Base-by-base conservation (phyloP, 1,284 basidiomycete genomes). In the Ceratobasidium sp. region DNA sequence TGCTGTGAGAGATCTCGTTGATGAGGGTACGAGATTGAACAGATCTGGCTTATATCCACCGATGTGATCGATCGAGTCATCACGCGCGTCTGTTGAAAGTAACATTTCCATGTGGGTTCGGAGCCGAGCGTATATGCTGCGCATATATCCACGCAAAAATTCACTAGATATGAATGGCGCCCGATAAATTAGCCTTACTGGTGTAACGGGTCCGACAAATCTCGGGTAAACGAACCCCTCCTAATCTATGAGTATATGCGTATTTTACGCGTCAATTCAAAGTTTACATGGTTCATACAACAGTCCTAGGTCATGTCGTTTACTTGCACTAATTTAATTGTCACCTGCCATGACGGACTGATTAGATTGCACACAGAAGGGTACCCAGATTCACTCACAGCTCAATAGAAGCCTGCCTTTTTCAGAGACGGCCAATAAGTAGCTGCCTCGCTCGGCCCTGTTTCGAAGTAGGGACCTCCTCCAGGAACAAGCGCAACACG, bases 351-450 rank as follows among this genome's bases (percentile, higher is more conserved):
- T n/a, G n/a, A n/a, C n/a, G n/a, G n/a, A n/a, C n/a, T n/a, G n/a
- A n/a, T n/a, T n/a, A n/a, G n/a, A n/a, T n/a, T n/a, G n/a, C n/a
- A n/a, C n/a, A n/a, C n/a, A n/a, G n/a, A n/a, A n/a, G n/a, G n/a
- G n/a, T n/a, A n/a, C n/a, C n/a, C n/a, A n/a, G n/a, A n/a, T n/a
- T 69, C 67, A 56, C 67, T 28, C 23, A 26, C 28, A 2, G 12
- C 44, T 50, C 15, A 57, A 26, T 69, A 69, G 52, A 57, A 69
- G 13, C 67, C 52, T 5, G 67, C 67, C 52, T 69, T 2, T 6
- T 69, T 50, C 28, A 69, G 38, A 2, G 67, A 69, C 0, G 46
- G 46, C 67, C 67, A 69, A 15, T 69, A 57, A 7, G 1, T 12
- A 40, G 50, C 33, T 3, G 40, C 38, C 1, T 38, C 15, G 4